Percentiles rank a stretch among this genome's conserved stretches.
Evolutionary conservation across 441 rosid genomes (phyloP).

Genomic region (Croton laevigatus): DNA sequence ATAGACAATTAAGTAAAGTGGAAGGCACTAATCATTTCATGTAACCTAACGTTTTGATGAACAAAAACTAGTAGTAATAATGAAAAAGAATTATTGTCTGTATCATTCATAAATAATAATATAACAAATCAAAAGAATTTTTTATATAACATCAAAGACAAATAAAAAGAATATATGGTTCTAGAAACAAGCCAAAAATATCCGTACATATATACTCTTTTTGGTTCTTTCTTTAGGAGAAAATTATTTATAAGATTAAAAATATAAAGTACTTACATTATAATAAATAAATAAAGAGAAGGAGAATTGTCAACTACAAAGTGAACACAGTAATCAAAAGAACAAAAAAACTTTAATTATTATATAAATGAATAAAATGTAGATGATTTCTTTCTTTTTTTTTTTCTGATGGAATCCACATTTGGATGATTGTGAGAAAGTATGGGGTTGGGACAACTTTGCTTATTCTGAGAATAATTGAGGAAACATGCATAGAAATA

Average conservation of each 20-base stretch:
- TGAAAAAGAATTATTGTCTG: no score
- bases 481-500: background rate
- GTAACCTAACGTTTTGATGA: background rate
- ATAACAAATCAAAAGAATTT: no score
- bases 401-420: background rate
- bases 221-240: background rate
- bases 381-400: no score
- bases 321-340: background rate
- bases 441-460: background rate
- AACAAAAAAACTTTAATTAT: background rate
- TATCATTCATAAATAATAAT: no score
- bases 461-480: slow-evolving; percentile 14
- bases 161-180: slow-evolving; percentile 18
- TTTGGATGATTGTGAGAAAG: slow-evolving; percentile 11
- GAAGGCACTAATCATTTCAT: background rate
- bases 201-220: slow-evolving; percentile 7
- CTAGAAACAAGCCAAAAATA: slow-evolving; percentile 16
- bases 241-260: background rate
- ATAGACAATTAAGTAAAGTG: no score
- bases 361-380: no score
- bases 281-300: background rate
- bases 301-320: background rate
- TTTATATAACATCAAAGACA: background rate
- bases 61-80: no score
- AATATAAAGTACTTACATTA: background rate